Percentiles rank a stretch among this genome's conserved stretches.
These are phyloP conservation scores for Leccinum fuscescens DNA, from an alignment of 1,284 basidiomycete species.

Conservation along the genomic window DNA sequence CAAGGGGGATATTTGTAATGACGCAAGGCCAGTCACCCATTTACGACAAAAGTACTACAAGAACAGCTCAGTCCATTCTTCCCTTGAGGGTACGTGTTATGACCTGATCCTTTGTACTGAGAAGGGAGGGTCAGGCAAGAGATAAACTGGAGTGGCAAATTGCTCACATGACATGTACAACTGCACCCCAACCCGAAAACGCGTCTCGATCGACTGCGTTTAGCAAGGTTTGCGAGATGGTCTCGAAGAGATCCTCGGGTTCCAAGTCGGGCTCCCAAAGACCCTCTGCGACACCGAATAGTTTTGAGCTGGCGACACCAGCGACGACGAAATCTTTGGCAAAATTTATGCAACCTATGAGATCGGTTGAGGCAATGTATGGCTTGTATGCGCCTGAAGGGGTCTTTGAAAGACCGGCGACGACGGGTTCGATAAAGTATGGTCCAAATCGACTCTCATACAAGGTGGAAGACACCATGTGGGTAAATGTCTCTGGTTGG, in stretches of 20 bases:
- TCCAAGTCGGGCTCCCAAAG: slow-evolving; percentile 98
- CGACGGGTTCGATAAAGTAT: slow-evolving; percentile 96
- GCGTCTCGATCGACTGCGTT: slow-evolving; percentile 97
- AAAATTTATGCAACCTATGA: slow-evolving; percentile 95
- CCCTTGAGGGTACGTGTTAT: slow-evolving; percentile 84
- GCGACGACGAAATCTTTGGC: slow-evolving; percentile 97
- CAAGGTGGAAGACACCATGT: slow-evolving; percentile 94
- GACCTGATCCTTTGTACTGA: slow-evolving; percentile 83
- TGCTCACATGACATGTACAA: slow-evolving; percentile 94
- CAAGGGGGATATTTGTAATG: background rate
- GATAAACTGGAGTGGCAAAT: slow-evolving; percentile 7
- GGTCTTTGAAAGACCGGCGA: slow-evolving; percentile 85
- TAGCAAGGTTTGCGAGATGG: slow-evolving; percentile 93
- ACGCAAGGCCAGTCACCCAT: slow-evolving; percentile 1
- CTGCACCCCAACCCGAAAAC: slow-evolving; percentile 93
- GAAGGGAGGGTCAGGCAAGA: slow-evolving; percentile 16
- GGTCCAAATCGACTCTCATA: slow-evolving; percentile 97
- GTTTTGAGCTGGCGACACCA: slow-evolving; percentile 90
- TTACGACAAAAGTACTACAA: slow-evolving; percentile 22
- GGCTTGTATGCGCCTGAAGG: slow-evolving; percentile 78
- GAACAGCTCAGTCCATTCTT: slow-evolving; percentile 77
- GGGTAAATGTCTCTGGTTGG: slow-evolving; percentile 93
- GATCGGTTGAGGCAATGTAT: slow-evolving; percentile 94
- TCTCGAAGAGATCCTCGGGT: slow-evolving; percentile 97
- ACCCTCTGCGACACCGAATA: slow-evolving; percentile 97